Base-by-base conservation (phyloP, 768 basidiomycete genomes). In the Agrocybe praecox region DNA sequence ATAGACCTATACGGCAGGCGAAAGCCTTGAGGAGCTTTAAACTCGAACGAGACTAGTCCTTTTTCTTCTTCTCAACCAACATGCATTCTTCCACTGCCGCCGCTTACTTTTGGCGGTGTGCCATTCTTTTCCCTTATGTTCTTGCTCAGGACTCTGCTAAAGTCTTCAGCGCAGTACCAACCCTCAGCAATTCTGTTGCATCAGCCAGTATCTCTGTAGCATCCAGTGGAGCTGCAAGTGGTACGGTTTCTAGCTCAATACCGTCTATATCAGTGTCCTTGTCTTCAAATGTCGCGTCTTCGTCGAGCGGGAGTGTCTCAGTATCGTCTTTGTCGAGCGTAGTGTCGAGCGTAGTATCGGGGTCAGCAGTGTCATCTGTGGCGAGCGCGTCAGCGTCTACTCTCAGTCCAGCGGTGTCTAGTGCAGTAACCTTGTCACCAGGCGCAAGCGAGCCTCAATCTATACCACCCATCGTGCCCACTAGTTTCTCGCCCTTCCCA, bases 401-500 rank as follows among this genome's bases (percentile, higher is more conserved):
- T 22, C 15, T 34, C 42, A 54, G 47, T 18, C 14, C 52, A 47
- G 46, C 46, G 22, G 17, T 52, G 9, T 12, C 26, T 6, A 46
- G 18, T 24, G 44, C 56, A 18, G 19, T 23, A 22, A 36, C 42
- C n/a, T 29, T 34, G 10, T 15, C 49, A 6, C 58, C 44, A 17
- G 34, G 22, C 36, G 57, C 22, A 15, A 58, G 52, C 11, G 42
- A 58, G 23, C 52, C 57, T 6, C 52, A 43, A 6, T 48, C 32
- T 34, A 53, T 52, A 49, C 57, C 57, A 9, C 48, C 57, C 15
- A 58, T 53, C 32, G 14, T 49, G 18, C 53, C 64, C 18, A 45
- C 29, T 26, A 48, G 52, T 43, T 88, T 89, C 75, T 70, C 78
- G 12, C 80, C 86, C 3, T 88, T 81, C 75, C 86, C 88, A 1